phyloP scores from a whole-genome alignment of 768 basidiomycete species.

The Trametes punicea region DNA sequence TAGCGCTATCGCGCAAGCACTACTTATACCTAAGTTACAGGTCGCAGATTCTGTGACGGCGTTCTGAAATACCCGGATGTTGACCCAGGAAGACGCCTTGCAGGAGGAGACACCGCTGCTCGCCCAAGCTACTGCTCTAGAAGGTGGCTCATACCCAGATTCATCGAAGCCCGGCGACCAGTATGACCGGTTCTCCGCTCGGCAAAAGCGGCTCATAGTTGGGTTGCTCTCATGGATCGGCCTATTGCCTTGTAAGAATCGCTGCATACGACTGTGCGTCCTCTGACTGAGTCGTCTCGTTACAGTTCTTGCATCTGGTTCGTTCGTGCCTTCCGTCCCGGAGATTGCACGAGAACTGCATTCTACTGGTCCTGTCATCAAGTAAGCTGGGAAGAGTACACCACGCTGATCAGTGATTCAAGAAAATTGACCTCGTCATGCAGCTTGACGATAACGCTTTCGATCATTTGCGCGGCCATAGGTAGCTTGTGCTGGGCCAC shows the following conservation, averaged over 20 bases:
- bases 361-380: slow-evolving; percentile 56
- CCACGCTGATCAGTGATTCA: neutral
- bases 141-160: neutral
- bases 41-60: no score
- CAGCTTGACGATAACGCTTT: slow-evolving; percentile 50
- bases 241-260: slow-evolving; percentile 56
- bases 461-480: slow-evolving; percentile 44
- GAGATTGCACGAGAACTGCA: slow-evolving; percentile 64
- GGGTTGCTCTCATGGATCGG: slow-evolving; percentile 58
- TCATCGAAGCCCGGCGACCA: slow-evolving; percentile 30
- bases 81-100: slow-evolving; percentile 1
- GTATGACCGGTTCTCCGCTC: slow-evolving; percentile 54
- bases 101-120: slow-evolving; percentile 5
- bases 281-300: neutral
- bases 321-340: slow-evolving; percentile 73
- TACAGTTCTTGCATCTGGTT: slow-evolving; percentile 63
- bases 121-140: neutral
- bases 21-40: no score
- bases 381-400: slow-evolving; percentile 31
- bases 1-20: no score
- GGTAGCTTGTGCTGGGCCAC: slow-evolving; percentile 52
- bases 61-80: no score
- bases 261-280: neutral
- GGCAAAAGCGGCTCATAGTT: slow-evolving; percentile 51
- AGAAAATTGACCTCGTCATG: neutral